These are phyloP conservation scores for Stemphylium vesicarium DNA, from an alignment of 2,329 filamentous ascomycete species.

Conservation along the genomic window DNA sequence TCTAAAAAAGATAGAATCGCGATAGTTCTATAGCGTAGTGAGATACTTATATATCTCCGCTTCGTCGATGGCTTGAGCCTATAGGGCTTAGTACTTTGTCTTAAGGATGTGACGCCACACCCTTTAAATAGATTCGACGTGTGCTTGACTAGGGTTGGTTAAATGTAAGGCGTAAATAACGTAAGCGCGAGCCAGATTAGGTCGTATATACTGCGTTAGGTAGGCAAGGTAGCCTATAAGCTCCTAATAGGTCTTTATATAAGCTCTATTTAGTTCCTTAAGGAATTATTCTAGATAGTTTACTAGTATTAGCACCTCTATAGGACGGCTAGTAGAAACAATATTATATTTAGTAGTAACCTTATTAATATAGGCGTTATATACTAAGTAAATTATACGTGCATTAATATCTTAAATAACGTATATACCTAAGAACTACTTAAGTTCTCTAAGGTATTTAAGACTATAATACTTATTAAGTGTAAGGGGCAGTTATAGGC, in stretches of 20 bases:
- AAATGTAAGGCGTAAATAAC: constrained; percentile 14
- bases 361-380: no score
- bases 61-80: constrained; percentile 2
- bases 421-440: no score
- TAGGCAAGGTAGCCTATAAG: constrained; percentile 25
- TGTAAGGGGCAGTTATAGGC: no score
- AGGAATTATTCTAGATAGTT: background rate
- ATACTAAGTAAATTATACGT: no score
- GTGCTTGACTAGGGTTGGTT: constrained; percentile 17
- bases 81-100: constrained; percentile 9
- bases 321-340: no score
- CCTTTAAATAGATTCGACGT: constrained; percentile 1
- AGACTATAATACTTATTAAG: no score
- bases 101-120: background rate
- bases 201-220: constrained; percentile 12
- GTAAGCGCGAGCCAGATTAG: constrained; percentile 18
- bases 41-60: background rate
- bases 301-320: background rate
- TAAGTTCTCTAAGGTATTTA: no score
- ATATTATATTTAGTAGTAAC: no score
- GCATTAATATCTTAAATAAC: no score
- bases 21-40: background rate
- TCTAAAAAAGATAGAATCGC: constrained; percentile 14
- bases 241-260: constrained; percentile 20
- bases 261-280: background rate